phyloP scores from a whole-genome alignment of 768 basidiomycete species.

The Tephrocybe rancida region DNA sequence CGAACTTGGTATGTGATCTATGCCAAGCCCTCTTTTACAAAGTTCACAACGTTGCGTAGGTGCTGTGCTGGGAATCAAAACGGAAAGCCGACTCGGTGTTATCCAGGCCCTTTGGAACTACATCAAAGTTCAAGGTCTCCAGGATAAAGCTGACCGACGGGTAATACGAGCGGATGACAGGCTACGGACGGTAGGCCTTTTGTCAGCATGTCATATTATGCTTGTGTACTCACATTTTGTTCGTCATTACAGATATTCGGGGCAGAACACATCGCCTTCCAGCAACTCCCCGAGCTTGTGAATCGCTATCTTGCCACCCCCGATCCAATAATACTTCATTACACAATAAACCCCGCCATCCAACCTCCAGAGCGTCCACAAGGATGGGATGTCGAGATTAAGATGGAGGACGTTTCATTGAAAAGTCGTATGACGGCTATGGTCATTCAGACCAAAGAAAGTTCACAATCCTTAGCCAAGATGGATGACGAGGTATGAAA shows the following conservation, averaged over 20 bases:
- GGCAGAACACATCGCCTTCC: slow-evolving; percentile 70
- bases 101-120: slow-evolving; percentile 91
- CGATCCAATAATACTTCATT: slow-evolving; percentile 82
- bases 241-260: slow-evolving; percentile 60
- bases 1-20: slow-evolving; percentile 61
- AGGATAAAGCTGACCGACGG: slow-evolving; percentile 81
- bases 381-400: slow-evolving; percentile 89
- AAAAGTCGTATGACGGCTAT: slow-evolving; percentile 80
- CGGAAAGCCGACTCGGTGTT: slow-evolving; percentile 81
- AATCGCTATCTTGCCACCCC: slow-evolving; percentile 78
- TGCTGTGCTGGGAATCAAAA: slow-evolving; percentile 73
- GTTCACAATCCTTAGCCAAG: slow-evolving; percentile 62
- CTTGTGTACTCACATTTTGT: not conserved
- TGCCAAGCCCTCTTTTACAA: not conserved
- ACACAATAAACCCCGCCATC: slow-evolving; percentile 64
- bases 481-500: slow-evolving; percentile 89
- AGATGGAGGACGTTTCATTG: slow-evolving; percentile 75
- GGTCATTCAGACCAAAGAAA: slow-evolving; percentile 70
- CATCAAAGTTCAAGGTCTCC: slow-evolving; percentile 80
- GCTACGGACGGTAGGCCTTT: slow-evolving; percentile 57
- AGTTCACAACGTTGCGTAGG: slow-evolving; percentile 35
- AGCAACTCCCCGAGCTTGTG: slow-evolving; percentile 81
- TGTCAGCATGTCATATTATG: not conserved
- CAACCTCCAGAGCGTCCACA: slow-evolving; percentile 69
- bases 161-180: slow-evolving; percentile 70